Conservation (phyloP, 2,329 filamentous ascomycete genomes). For the Ophiostoma populinum region DNA sequence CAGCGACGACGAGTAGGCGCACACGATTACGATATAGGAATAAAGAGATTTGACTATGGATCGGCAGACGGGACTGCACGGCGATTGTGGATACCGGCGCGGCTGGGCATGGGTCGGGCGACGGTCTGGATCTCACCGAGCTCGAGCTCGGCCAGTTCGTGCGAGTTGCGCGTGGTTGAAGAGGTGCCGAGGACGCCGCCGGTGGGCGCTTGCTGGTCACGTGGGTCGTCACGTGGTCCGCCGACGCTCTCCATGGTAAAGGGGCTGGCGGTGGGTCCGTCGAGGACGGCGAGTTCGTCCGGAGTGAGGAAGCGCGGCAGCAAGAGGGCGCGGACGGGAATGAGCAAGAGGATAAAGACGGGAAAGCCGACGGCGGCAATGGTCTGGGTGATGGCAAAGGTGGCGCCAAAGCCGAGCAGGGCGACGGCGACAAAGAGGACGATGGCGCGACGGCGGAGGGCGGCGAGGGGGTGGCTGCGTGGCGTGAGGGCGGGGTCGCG, state of each 20-base stretch:
- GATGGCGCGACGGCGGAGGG: constrained; percentile 33
- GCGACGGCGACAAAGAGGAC: constrained; percentile 57
- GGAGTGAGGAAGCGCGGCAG: constrained; percentile 43
- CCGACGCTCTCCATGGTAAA: constrained; percentile 65
- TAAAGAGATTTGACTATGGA: neutral
- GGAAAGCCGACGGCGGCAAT: constrained; percentile 71
- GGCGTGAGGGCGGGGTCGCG: constrained; percentile 48
- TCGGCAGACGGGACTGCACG: too few relatives aligned
- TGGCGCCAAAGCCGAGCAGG: constrained; percentile 54
- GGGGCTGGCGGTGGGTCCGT: constrained; percentile 56
- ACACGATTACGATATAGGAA: neutral
- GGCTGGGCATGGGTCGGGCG: neutral
- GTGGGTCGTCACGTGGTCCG: constrained; percentile 19
- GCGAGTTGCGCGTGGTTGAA: constrained; percentile 1
- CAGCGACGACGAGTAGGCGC: constrained; percentile 38
- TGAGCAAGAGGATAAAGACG: constrained; percentile 51
- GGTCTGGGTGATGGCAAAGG: constrained; percentile 67
- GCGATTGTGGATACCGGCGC: constrained; percentile 9
- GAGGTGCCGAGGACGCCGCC: too few relatives aligned
- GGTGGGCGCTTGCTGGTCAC: too few relatives aligned
- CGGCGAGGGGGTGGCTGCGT: constrained; percentile 36
- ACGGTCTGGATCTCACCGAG: constrained; percentile 3
- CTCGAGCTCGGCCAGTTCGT: constrained; percentile 9
- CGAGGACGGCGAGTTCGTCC: constrained; percentile 44
- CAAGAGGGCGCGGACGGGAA: constrained; percentile 46